A percentile compares a stretch with the other conserved stretches of the same genome.
Evolutionary conservation across 805 yeast species (phyloP).

Genomic region (Yamadazyma nakazawae): DNA sequence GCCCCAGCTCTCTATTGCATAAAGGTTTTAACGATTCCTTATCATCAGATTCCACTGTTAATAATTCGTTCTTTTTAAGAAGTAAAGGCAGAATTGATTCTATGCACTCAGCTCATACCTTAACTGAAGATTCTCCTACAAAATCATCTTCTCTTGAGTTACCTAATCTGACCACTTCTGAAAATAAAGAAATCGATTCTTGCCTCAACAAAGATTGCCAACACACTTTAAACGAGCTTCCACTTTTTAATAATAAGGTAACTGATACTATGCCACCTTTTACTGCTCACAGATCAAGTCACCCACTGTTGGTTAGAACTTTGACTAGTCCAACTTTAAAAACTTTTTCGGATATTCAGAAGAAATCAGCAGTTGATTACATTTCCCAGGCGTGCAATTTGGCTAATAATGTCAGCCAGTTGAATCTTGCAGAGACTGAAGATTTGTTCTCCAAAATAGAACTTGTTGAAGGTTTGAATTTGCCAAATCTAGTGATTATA

Average conservation of each 20-base stretch:
- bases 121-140: conserved; percentile 9
- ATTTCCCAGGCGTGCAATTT: conserved; percentile 3
- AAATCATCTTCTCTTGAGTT: not conserved
- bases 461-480: conserved; percentile 1
- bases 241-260: not conserved
- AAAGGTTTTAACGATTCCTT: conserved; percentile 8
- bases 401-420: conserved; percentile 2
- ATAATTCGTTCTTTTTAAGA: conserved; percentile 7
- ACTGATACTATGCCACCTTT: not conserved
- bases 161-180: conserved; percentile 8
- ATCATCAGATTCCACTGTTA: conserved; percentile 10
- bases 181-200: conserved; percentile 1
- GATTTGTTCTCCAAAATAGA: conserved; percentile 4
- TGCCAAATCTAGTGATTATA: conserved; percentile 42
- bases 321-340: conserved; percentile 10
- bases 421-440: conserved; percentile 1
- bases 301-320: conserved; percentile 5
- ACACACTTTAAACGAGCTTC: not conserved
- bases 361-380: conserved; percentile 6
- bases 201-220: not conserved
- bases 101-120: conserved; percentile 7
- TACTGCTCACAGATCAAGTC: not conserved
- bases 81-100: conserved; percentile 7
- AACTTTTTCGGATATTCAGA: conserved; percentile 3
- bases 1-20: conserved; percentile 3